Evolutionary conservation across 2,329 filamentous ascomycete species (phyloP).

Genomic region (Fusarium tjaetaba): DNA sequence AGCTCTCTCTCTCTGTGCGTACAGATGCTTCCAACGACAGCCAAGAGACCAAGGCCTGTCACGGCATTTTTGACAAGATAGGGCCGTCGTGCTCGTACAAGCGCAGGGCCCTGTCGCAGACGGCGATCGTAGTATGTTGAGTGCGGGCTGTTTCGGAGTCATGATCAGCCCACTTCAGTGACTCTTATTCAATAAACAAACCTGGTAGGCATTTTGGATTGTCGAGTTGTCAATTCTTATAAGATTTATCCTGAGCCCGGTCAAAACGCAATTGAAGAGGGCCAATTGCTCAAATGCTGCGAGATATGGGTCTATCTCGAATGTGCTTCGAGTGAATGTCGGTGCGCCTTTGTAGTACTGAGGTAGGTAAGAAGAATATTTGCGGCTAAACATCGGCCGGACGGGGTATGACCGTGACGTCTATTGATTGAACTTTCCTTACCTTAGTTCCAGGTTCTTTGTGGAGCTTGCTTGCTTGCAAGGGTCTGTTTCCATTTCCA

Average conservation of each 20-base stretch:
- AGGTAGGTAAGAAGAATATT: constrained; percentile 35
- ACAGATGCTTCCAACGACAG: constrained; percentile 89
- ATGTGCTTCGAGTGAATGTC: constrained; percentile 9
- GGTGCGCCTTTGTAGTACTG: constrained; percentile 13
- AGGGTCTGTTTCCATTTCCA: constrained; percentile 37
- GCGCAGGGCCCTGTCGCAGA: constrained; percentile 85
- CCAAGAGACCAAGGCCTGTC: constrained; percentile 79
- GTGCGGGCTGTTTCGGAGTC: constrained; percentile 54
- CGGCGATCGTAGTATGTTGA: constrained; percentile 90
- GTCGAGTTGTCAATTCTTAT: neutral
- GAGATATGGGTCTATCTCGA: constrained; percentile 19
- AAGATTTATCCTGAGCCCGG: neutral
- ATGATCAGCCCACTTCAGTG: constrained; percentile 35
- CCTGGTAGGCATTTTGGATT: constrained; percentile 37
- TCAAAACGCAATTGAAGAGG: neutral
- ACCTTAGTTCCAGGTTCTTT: constrained; percentile 18
- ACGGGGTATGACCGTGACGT: constrained; percentile 23
- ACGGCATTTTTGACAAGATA: constrained; percentile 91
- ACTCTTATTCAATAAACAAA: constrained; percentile 14
- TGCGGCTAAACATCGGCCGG: constrained; percentile 24
- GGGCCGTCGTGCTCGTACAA: constrained; percentile 90
- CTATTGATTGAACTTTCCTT: constrained; percentile 31
- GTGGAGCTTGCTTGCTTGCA: constrained; percentile 36
- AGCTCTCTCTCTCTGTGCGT: constrained; percentile 55
- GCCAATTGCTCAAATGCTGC: constrained; percentile 11